Evolutionary conservation across 2,329 filamentous ascomycete genomes (phyloP).

Genomic region (Penicillium brevicompactum): DNA sequence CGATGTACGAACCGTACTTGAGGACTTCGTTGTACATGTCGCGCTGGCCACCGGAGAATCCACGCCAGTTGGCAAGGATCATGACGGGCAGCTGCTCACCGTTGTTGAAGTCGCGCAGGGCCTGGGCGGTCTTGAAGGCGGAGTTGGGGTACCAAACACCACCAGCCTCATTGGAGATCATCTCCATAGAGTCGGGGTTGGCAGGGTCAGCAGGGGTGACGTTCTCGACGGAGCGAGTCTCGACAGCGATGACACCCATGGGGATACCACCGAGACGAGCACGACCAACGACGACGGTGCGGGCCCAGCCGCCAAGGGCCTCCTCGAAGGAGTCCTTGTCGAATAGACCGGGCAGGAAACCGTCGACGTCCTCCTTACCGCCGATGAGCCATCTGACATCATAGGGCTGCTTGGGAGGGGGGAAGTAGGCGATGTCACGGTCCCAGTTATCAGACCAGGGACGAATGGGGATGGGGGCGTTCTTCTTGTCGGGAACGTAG

Average conservation of each 20-base stretch:
- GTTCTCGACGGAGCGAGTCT: slow-evolving; percentile 95
- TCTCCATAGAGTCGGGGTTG: slow-evolving; percentile 97
- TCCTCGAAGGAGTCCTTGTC: slow-evolving; percentile 97
- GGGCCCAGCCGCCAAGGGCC: slow-evolving; percentile 93
- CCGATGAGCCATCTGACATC: slow-evolving; percentile 93
- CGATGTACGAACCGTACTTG: slow-evolving; percentile 99
- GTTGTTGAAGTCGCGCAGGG: slow-evolving; percentile 98
- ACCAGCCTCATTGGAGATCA: slow-evolving; percentile 90
- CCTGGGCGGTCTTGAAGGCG: slow-evolving; percentile 98
- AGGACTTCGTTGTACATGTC: slow-evolving; percentile 99
- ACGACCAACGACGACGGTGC: slow-evolving; percentile 93
- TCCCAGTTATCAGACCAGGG: slow-evolving; percentile 87
- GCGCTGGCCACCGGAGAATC: slow-evolving; percentile 98
- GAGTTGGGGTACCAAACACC: slow-evolving; percentile 99
- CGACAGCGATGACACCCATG: slow-evolving; percentile 96
- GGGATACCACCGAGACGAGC: slow-evolving; percentile 96
- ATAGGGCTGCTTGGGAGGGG: slow-evolving; percentile 79
- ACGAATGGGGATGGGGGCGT: slow-evolving; percentile 87
- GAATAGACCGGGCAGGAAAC: slow-evolving; percentile 88
- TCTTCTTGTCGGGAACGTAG: slow-evolving; percentile 94
- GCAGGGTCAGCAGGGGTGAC: slow-evolving; percentile 94
- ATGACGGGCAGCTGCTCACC: slow-evolving; percentile 97
- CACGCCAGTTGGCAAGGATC: slow-evolving; percentile 99
- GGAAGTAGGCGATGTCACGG: slow-evolving; percentile 81
- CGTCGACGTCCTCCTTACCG: slow-evolving; percentile 80